These are phyloP conservation scores for Aquanectria penicillioides DNA, from an alignment of 2,329 filamentous ascomycete genomes.

Conservation along the genomic window DNA sequence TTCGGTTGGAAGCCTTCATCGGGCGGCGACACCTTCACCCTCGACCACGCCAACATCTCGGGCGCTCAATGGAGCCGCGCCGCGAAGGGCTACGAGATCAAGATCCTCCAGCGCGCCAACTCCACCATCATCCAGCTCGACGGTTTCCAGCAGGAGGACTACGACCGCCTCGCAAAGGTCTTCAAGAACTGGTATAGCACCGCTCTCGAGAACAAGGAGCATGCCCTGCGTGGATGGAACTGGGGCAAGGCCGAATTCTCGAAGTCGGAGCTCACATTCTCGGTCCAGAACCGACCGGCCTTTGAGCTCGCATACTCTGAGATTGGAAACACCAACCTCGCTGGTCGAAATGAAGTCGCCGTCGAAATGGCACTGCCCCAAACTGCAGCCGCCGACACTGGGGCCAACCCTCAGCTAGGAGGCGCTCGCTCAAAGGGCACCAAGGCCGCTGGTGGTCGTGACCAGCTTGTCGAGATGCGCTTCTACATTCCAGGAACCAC, in stretches of 20 bases:
- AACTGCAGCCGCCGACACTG: conserved; percentile 76
- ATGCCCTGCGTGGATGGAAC: conserved; percentile 96
- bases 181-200: conserved; percentile 99
- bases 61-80: conserved; percentile 95
- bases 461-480: conserved; percentile 97
- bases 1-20: conserved; percentile 93
- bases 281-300: conserved; percentile 93
- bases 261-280: conserved; percentile 95
- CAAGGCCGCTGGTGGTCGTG: conserved; percentile 87
- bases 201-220: conserved; percentile 90
- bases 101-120: conserved; percentile 81
- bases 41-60: conserved; percentile 86
- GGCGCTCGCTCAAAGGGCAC: conserved; percentile 81
- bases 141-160: conserved; percentile 94
- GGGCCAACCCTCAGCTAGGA: conserved; percentile 77
- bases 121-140: conserved; percentile 92
- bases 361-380: conserved; percentile 88
- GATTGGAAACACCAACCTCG: conserved; percentile 96
- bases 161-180: conserved; percentile 87
- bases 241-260: conserved; percentile 99
- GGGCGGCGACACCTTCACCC: conserved; percentile 91
- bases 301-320: conserved; percentile 98
- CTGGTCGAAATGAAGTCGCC: conserved; percentile 96
- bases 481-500: conserved; percentile 97
- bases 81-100: conserved; percentile 91